A percentile compares a stretch with the other conserved stretches of the same genome.
Evolutionary conservation across 1,139 yeast species (phyloP).

Genomic region (Hansenula sp.): DNA sequence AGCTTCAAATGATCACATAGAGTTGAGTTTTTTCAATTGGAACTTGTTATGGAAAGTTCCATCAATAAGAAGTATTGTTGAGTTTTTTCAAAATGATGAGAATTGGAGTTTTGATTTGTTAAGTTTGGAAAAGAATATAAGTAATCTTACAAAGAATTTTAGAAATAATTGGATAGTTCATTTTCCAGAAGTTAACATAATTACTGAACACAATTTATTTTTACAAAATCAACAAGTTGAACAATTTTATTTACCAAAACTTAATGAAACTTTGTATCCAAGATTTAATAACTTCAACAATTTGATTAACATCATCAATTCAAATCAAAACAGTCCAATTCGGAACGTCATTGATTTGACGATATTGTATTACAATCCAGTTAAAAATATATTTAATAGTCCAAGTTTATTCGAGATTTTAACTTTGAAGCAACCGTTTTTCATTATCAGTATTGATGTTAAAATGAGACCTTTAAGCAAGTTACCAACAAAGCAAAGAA

Average conservation of each 20-base stretch:
- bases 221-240: slow-evolving; percentile 48
- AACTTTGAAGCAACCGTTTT: slow-evolving; percentile 35
- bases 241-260: slow-evolving; percentile 47
- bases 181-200: slow-evolving; percentile 74
- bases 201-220: slow-evolving; percentile 40
- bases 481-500: slow-evolving; percentile 47
- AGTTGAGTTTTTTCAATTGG: slow-evolving; percentile 54
- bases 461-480: slow-evolving; percentile 41
- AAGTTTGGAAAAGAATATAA: not conserved
- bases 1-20: slow-evolving; percentile 7
- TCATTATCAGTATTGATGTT: slow-evolving; percentile 46
- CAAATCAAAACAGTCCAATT: slow-evolving; percentile 16
- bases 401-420: slow-evolving; percentile 59
- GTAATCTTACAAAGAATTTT: not conserved
- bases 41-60: slow-evolving; percentile 55
- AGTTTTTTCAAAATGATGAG: slow-evolving; percentile 50
- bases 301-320: slow-evolving; percentile 34
- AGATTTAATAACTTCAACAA: slow-evolving; percentile 45
- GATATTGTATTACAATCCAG: slow-evolving; percentile 37
- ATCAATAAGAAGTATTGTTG: slow-evolving; percentile 34
- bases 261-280: slow-evolving; percentile 59
- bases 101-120: slow-evolving; percentile 52
- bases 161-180: slow-evolving; percentile 44
- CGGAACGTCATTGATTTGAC: slow-evolving; percentile 43
- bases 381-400: slow-evolving; percentile 28